Conservation (phyloP, 2,329 filamentous ascomycete species). For the Orbilia blumenaviensis region DNA sequence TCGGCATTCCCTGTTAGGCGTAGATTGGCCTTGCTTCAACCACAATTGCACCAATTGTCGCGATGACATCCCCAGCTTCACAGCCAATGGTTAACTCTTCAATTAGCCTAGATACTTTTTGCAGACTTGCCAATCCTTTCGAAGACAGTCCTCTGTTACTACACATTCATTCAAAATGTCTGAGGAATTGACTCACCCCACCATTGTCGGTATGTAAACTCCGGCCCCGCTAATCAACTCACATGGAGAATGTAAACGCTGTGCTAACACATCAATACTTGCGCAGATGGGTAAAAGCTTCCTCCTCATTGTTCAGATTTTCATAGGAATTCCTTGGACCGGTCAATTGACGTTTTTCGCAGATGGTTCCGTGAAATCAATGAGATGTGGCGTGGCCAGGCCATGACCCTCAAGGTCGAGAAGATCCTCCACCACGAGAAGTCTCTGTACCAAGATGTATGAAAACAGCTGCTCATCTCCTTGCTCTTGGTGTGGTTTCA, state of each 20-base stretch:
- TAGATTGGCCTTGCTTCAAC: neutral
- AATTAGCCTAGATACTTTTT: conserved; percentile 21
- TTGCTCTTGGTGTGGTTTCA: neutral
- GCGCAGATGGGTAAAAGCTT: conserved; percentile 35
- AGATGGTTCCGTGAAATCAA: conserved; percentile 97
- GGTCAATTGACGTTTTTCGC: conserved; percentile 23
- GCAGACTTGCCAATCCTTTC: conserved; percentile 10
- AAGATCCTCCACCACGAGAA: conserved; percentile 99
- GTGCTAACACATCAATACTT: neutral
- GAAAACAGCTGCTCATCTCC: conserved; percentile 7
- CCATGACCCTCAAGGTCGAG: conserved; percentile 98
- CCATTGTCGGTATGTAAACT: conserved; percentile 51
- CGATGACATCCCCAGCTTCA: neutral
- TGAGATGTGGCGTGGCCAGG: conserved; percentile 98
- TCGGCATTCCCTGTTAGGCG: neutral
- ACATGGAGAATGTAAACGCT: neutral
- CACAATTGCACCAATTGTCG: neutral
- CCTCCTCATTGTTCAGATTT: neutral
- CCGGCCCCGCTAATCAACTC: neutral
- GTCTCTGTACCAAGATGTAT: conserved; percentile 93
- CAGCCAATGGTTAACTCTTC: neutral
- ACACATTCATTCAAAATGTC: conserved; percentile 35
- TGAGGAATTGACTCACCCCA: conserved; percentile 51
- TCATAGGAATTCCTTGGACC: neutral
- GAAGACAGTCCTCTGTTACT: neutral